Base-by-base conservation (phyloP, 2,329 filamentous ascomycete genomes). In the Dichotomopilus funicola region DNA sequence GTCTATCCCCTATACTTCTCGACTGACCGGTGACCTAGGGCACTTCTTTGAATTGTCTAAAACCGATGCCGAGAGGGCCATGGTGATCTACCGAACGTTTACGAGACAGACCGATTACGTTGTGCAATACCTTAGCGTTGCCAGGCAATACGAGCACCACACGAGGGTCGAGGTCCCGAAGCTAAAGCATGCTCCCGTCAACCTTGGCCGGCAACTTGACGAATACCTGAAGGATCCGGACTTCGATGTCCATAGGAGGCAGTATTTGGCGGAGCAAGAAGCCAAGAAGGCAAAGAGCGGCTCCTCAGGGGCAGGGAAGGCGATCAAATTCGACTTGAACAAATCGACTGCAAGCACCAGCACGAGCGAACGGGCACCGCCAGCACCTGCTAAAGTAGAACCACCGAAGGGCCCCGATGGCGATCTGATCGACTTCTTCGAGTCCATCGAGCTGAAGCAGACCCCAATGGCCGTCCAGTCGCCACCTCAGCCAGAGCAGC, bases 41-140 rank as follows among this genome's bases (percentile, higher is more conserved):
- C 89, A 95, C 71, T 99, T 97, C 72, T 99, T 99, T 66, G 94
- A 99, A 74, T 92, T 99, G 87, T 96, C 94, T 50, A 89, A 89
- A 66, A 80, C 89, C 33, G 94, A 99, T 71, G 95, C 94, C 57
- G 90, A 96, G 70, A 83, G 91, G 60, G 91, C 94, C 55, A 83
- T 99, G 73, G 81, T 85, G 58, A 92, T 99, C 59, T 99, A 99
- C 73, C 89, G 91, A 68, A 87, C 80, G 12, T 99, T 99, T 67
- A 90, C 90, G 12, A 87, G 83, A 65, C 91, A 96, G 70, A 99
- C 94, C 6, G 91, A 97, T 64, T 83, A 86, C 61, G 92, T 97
- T 1, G 92, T 99, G 12, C 85, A 90, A 65, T 99, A 92, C 67
- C 80, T 99, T 46, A 86, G 86, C 63, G 80, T 92, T 44, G 94